Evolutionary conservation across 164 flowering plant genomes (phyloP), one percentile per base, ranked within the genome.

Genomic region (Protea cynaroides): DNA sequence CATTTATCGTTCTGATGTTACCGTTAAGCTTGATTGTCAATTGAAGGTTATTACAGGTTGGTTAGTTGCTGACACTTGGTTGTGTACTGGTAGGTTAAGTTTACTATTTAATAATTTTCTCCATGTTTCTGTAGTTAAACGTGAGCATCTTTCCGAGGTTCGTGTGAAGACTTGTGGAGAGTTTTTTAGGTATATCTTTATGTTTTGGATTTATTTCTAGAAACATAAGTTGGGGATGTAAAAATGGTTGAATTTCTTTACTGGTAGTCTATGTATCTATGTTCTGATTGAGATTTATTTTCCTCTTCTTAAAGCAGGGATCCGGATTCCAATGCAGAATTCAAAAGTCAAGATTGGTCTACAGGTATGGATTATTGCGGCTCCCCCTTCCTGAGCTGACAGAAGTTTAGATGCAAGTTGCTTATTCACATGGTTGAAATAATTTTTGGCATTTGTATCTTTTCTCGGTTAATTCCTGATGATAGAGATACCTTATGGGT

Each of bases 21-120:
- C 96, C 1, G 97, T 95, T 70, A 95, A 92, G 83, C 83, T 95
- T 65, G 90, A 85, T 79, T 92, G 97, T 61, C 81, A 86, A 76
- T 80, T 79, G 17, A 88, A 84, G 72, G 79, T 89, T 74, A 83
- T 89, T 61, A 83, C 90, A 80, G 99, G 99, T 95, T 65, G 59
- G 84, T 68, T 40, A 9, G 21, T 64, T 1, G 24, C 56, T 11
- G 37, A 15, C 13, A 37, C 11, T 63, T 66, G 34, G 25, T 69
- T 51, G 40, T 60, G 17, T 36, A 25, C 38, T 34, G 51, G 23
- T 55, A 34, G n/a, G 38, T 44, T 36, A 38, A 52, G 21, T 55
- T 29, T 14, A 22, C 14, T n/a, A n/a, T 50, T 7, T 64, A 3
- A 54, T 8, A 14, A 19, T 58, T 47, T 52, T 14, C 8, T 21